Evolutionary conservation across 257 asterid species (phyloP), one percentile per base, ranked within the genome.

Genomic region (Salvia hispanica): DNA sequence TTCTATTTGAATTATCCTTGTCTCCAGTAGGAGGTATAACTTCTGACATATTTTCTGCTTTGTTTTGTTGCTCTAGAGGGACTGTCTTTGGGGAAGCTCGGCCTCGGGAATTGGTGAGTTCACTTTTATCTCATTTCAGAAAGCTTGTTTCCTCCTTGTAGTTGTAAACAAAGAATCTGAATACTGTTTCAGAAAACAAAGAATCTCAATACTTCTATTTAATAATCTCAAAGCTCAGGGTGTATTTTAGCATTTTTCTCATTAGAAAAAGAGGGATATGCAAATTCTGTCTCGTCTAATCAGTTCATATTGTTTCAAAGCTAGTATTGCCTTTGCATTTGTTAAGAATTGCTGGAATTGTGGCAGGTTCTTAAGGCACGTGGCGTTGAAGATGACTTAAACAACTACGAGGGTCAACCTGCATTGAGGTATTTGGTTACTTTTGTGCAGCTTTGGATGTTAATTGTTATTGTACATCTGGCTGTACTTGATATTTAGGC

Each of bases 21-120:
- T 69, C 54, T 47, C 58, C 11, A 46, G 12, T 51, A 12, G 70
- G 74, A 70, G 69, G 53, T 55, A 56, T 72, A 56, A 15, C 33
- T 54, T 50, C 76, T 77, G 76, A 70, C 70, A 60, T 75, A 25
- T 53, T 15, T 56, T 39, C 70, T 70, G 67, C 53, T 63, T 28
- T 61, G 80, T 65, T 52, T 70, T 62, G 69, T 77, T 74, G 56
- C 77, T 66, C 69, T 80, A 89, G 96, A 84, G 87, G 85, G 72
- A 76, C 84, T 67, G 81, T 85, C 61, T 86, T 93, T 78, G 95
- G 94, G 36, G 90, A 83, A 69, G 96, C 93, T 75, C 93, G 88
- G 28, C 95, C 96, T 40, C 79, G 97, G 67, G 98, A 90, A 81
- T 3, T 83, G 96, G 98, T 90, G 71, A 76, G 84, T 81, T 72